phyloP scores from a whole-genome alignment of 257 asterid species.

The Ocimum tenuiflorum region DNA sequence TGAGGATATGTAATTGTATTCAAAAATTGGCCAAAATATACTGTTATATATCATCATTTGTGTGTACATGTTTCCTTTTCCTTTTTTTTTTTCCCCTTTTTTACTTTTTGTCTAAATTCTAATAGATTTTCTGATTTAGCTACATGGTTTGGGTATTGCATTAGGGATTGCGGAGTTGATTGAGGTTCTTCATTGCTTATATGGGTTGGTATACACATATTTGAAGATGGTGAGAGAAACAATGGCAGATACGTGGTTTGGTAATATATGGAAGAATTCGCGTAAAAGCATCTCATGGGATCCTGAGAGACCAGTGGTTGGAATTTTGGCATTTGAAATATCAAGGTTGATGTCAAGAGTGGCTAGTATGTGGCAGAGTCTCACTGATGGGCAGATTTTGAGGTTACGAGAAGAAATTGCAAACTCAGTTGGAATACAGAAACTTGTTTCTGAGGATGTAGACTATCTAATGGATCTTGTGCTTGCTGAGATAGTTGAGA shows the following conservation, averaged over 20 bases:
- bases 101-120: background rate
- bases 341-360: conserved; percentile 74
- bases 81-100: background rate
- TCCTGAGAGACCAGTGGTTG: conserved; percentile 43
- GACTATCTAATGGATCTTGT: conserved; percentile 63
- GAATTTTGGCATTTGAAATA: conserved; percentile 66
- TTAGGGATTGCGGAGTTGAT: conserved; percentile 25
- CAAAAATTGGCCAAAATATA: too few relatives aligned
- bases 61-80: background rate
- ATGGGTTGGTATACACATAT: conserved; percentile 15
- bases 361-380: conserved; percentile 59
- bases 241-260: conserved; percentile 50
- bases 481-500: conserved; percentile 57
- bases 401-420: conserved; percentile 61
- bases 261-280: conserved; percentile 62
- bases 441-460: conserved; percentile 58
- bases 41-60: background rate
- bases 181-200: conserved; percentile 24
- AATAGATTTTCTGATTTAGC: background rate
- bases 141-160: conserved; percentile 3
- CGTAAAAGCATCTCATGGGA: conserved; percentile 44
- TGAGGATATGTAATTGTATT: background rate
- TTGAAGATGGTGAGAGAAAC: conserved; percentile 55
- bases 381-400: conserved; percentile 44
- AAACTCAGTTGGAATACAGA: conserved; percentile 53